Base-by-base conservation (phyloP, 2,329 filamentous ascomycete species). In the Sporothrix brunneoviolacea region DNA sequence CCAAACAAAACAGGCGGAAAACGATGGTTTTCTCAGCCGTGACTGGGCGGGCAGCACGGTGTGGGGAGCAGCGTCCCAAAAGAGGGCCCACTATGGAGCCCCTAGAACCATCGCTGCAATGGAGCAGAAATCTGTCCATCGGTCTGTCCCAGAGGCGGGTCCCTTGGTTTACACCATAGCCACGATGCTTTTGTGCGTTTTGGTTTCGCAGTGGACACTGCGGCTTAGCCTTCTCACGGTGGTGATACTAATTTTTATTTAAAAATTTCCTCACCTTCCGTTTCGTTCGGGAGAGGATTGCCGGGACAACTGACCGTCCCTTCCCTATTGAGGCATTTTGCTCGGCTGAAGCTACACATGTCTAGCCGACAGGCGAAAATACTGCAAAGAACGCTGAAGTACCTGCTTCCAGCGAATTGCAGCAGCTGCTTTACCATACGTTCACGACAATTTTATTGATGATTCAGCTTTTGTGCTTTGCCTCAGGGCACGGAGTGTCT, bases 1-100 rank as follows among this genome's bases (percentile, higher is more conserved):
- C 55, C 52, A 55, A 52, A 52, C 51, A 57, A 48, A 55, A 33
- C 15, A 13, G 40, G 15, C 22, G 28, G 32, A 57, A 57, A 54
- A 15, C 47, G 21, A 36, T 28, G 16, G 32, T 32, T 50, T 37
- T 37, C 22, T 24, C 30, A 41, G 27, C 44, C 15, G 8, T 47
- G 35, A 47, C 44, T 47, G 44, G 44, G 13, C 22, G 24, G 24
- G 22, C 24, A 8, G 7, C 21, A 15, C 13, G 18, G 21, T 38
- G 16, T 48, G 28, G 45, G 45, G 27, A 28, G 33, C 18, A 18
- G 45, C 27, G 45, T 13, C 10, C 16, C 8, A 16, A n/a, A 27
- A 40, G n/a, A 46, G 36, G 33, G 24, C 24, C 36, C 32, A 4
- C 44, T 32, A 7, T 28, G 15, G 15, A 15, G 40, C 40, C 15